Base-by-base conservation (phyloP, 1,284 basidiomycete species). In the Mycena citricolor region DNA sequence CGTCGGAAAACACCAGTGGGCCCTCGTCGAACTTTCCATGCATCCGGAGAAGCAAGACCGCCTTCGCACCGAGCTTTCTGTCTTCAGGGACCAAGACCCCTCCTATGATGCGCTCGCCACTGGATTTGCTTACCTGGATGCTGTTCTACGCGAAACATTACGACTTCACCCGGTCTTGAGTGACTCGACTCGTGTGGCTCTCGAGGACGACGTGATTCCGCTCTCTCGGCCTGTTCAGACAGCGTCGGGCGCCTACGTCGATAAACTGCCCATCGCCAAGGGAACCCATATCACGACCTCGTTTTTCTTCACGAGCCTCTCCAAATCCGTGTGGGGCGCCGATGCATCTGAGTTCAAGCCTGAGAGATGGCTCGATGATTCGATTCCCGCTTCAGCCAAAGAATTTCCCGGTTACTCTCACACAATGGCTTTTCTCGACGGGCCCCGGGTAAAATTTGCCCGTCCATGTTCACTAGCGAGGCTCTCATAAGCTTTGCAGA, bases 331-430 rank as follows among this genome's bases (percentile, higher is more conserved):
- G 4, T 52, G 50, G 50, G 50, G 50, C 11, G 39, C 20, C 14
- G 45, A 52, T 19, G 50, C 42, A 16, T 19, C 30, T 1, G 42
- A 48, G 26, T 47, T 52, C 31, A 47, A 42, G 21, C 45, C 50
- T 5, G 44, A 47, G 35, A 32, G 50, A 17, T 52, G 50, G 50
- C 22, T 52, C 22, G 8, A 8, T 29, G 24, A 36, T 8, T 38
- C 14, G 17, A 29, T 47, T 1, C 46, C 36, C 7, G 35, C 36
- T 0, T 11, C 30, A 11, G 46, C 46, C 6, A 37, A 42, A 22
- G 46, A 30, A 10, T 43, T 30, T 25, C 41, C 40, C 4, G 46
- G 46, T 8, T 43, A 43, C 12, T 41, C 39, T 20, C 46, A 48
- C 12, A 43, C 32, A 13, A 39, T 48, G 41, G 22, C 21, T 14